Base-by-base conservation (phyloP, 2,329 filamentous ascomycete genomes). In the Beauveria australis region DNA sequence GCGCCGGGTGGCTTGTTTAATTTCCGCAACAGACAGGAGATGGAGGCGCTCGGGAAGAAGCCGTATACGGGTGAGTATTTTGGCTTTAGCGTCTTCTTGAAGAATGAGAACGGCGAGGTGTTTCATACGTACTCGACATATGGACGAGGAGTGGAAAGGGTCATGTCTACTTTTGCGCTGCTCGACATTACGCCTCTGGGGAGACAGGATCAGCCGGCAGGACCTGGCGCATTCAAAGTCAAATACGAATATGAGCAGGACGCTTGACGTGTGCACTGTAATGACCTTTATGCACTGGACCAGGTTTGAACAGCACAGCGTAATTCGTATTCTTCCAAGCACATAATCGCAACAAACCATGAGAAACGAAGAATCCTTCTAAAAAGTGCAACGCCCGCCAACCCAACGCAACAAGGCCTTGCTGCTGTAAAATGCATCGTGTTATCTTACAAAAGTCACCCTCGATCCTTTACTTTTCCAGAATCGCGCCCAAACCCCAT, bases 401-500 rank as follows among this genome's bases (percentile, higher is more conserved):
- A 51, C 37, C 55, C 55, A 44, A 22, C 24, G 44, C 55, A 51
- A n/a, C 55, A 58, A 48, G 10, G n/a, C 33, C 28, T 41, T 46
- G 48, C 28, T 51, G 48, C 41, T 53, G 28, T 14, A 53, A 26
- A 59, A 52, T 51, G 33, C 22, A 43, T 33, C 56, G 30, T 43
- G 7, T 28, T 30, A 51, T 51, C 1, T 53, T 48, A 53, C 37
- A 58, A 19, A 7, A 22, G 10, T 18, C 19, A 51, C 9, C 9
- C n/a, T 3, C 18, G n/a, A 26, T 26, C 30, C 28, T 16, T 68
- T 55, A 72, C 48, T 63, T 66, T 67, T 67, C 81, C 40, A 87
- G 61, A 58, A 80, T 81, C 2, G 83, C 82, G 5, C 82, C 80
- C 22, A 84, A 63, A 5, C 76, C 78, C 85, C 85, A 88, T 2